Conservation (phyloP, 495 filamentous ascomycete genomes). For the Trypethelium eluteriae region DNA sequence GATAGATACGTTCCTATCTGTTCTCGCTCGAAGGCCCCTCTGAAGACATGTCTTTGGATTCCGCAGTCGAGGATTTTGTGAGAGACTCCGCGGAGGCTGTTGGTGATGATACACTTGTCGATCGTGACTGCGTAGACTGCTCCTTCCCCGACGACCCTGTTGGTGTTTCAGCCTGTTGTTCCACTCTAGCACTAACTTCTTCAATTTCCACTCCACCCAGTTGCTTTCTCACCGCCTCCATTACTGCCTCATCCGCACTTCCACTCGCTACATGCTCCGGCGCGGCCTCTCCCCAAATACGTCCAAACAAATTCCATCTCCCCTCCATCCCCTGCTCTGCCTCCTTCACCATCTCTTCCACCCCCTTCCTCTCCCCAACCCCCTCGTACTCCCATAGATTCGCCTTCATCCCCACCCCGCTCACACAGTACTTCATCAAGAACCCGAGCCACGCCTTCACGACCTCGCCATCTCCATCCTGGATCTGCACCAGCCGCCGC, state of each 20-base stretch:
- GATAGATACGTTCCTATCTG: background rate
- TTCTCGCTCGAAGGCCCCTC: background rate
- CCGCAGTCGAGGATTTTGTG: background rate
- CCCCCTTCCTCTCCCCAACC: slow-evolving; percentile 36
- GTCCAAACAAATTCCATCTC: slow-evolving; percentile 15
- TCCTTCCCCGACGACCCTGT: background rate
- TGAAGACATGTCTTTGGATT: background rate
- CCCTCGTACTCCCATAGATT: slow-evolving; percentile 85
- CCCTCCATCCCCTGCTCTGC: slow-evolving; percentile 25
- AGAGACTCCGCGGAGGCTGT: background rate
- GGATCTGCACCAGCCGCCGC: slow-evolving; percentile 82
- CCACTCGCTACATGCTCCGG: background rate
- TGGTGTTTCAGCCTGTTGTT: background rate
- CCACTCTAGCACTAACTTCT: background rate
- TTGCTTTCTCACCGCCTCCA: background rate
- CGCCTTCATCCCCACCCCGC: slow-evolving; percentile 97
- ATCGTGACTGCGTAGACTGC: background rate
- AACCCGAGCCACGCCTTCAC: slow-evolving; percentile 90
- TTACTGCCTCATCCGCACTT: slow-evolving; percentile 1
- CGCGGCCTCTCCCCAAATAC: slow-evolving; percentile 13
- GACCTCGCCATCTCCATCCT: slow-evolving; percentile 80
- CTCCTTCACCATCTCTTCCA: slow-evolving; percentile 25
- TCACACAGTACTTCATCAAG: slow-evolving; percentile 78
- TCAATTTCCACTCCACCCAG: background rate
- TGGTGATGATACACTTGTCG: background rate